A percentile compares a stretch with the other conserved stretches of the same genome.
Conservation (phyloP, 371 early-diverging fungal species). For the Entomophthora muscae region DNA sequence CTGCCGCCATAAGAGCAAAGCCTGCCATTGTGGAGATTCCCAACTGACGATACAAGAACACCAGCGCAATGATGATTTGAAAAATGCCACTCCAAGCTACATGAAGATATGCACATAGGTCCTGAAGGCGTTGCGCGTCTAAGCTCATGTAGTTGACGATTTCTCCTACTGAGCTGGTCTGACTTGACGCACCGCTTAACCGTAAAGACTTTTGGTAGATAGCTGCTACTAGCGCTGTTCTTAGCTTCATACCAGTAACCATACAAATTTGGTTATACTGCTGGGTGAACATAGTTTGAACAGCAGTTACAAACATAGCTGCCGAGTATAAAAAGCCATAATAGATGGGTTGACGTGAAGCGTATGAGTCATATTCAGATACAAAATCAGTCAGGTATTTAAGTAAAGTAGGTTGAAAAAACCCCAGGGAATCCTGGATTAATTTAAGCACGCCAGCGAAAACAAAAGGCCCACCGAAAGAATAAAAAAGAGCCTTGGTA, state of each 20-base stretch:
- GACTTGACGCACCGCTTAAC: slow-evolving; percentile 63
- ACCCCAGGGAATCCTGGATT: slow-evolving; percentile 57
- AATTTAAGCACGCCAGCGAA: slow-evolving; percentile 60
- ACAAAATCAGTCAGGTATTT: slow-evolving; percentile 55
- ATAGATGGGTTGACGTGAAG: slow-evolving; percentile 29
- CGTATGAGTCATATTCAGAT: slow-evolving; percentile 26
- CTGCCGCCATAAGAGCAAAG: slow-evolving; percentile 57
- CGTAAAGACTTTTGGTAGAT: slow-evolving; percentile 74
- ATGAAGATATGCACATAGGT: slow-evolving; percentile 53
- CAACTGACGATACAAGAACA: slow-evolving; percentile 49
- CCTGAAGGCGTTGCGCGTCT: slow-evolving; percentile 61
- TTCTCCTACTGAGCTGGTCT: slow-evolving; percentile 47
- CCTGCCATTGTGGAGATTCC: slow-evolving; percentile 79
- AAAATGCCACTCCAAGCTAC: slow-evolving; percentile 80
- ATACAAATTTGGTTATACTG: slow-evolving; percentile 77
- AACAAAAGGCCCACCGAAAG: slow-evolving; percentile 48
- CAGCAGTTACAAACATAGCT: slow-evolving; percentile 63
- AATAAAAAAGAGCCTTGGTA: slow-evolving; percentile 31
- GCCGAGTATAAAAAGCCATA: slow-evolving; percentile 40
- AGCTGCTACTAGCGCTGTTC: slow-evolving; percentile 67
- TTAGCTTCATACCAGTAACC: slow-evolving; percentile 51
- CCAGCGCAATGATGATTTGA: slow-evolving; percentile 64
- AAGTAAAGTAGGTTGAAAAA: slow-evolving; percentile 68
- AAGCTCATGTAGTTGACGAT: slow-evolving; percentile 85
- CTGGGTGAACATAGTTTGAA: slow-evolving; percentile 72